Base-by-base conservation (phyloP, 257 asterid genomes). In the Linderniella brevidens region DNA sequence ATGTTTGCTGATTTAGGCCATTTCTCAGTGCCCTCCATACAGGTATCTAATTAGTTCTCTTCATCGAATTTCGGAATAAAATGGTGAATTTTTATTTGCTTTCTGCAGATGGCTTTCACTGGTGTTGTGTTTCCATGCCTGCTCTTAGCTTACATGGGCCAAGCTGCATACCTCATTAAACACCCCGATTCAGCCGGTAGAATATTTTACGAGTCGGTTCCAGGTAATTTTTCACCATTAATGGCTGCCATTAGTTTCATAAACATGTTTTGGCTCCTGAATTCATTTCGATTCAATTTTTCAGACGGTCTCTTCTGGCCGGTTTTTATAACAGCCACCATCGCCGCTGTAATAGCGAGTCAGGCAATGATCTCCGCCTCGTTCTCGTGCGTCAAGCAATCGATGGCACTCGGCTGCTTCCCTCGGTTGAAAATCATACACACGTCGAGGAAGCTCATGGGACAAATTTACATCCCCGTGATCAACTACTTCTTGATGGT, bases 341-440 rank as follows among this genome's bases (percentile, higher is more conserved):
- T 85, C 37, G 99, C 99, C 52, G 99, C 99, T 52, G 8, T 85
- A 48, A 82, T 90, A 57, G 99, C 99, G 11, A 90, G 99, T 48
- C 96, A 85, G 64, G 99, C 99, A 37, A 90, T 85, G 99, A 85
- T 85, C 64, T 85, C 99, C 0, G 99, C 99, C 58, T 79, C 99
- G 1, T 90, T 90, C 60, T 90, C 99, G 0, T 82, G 94, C 54
- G 80, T 90, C 42, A 90, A 85, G 63, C 99, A 90, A 67, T 73
- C 96, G 42, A 82, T 82, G 94, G 92, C 99, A 44, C 96, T 90
- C 4, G 94, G 96, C 29, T 85, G 99, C 79, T 90, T 90, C 70
- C 99, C 99, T 1, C 54, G 99, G 51, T 53, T 90, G 69, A 90
- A 90, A 74, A 71, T 85, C n/a, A 52, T 90, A 37, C 96, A 90